Evolutionary conservation across 495 filamentous ascomycete genomes (phyloP).

Genomic region (Copromyces sp.): DNA sequence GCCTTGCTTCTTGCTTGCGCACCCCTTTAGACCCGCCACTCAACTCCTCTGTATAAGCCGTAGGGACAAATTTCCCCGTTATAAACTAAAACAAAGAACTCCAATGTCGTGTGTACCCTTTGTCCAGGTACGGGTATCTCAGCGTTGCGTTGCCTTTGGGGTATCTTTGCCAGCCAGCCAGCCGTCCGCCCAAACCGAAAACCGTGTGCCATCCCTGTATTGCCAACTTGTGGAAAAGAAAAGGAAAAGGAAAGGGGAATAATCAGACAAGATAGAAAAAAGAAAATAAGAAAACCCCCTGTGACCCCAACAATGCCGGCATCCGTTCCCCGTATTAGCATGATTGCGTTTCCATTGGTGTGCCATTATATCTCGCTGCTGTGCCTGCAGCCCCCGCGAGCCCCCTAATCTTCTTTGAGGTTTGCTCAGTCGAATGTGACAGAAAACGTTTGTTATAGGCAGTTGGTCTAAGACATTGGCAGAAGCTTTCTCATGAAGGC

Average conservation of each 20-base stretch:
- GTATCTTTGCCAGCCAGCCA: neutral
- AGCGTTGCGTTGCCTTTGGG: neutral
- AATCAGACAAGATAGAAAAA: no score
- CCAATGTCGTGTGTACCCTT: neutral
- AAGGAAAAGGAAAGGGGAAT: neutral
- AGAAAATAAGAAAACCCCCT: neutral
- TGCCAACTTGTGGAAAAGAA: neutral
- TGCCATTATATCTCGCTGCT: neutral
- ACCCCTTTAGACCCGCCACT: neutral
- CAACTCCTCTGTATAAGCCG: neutral
- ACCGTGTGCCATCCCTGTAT: neutral
- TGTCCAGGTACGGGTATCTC: neutral
- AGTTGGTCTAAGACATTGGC: neutral
- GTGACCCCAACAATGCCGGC: neutral
- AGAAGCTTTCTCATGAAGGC: neutral
- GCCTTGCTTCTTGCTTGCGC: neutral
- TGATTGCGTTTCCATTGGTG: neutral
- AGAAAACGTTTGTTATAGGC: neutral
- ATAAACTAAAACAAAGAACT: neutral
- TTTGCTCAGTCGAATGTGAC: neutral
- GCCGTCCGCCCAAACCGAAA: neutral
- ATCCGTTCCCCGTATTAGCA: neutral
- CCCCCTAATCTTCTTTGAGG: neutral
- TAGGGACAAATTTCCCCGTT: neutral
- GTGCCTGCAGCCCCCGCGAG: neutral